These are phyloP conservation scores for Penicillium salamii DNA, from an alignment of 495 filamentous ascomycete species.

Conservation along the genomic window DNA sequence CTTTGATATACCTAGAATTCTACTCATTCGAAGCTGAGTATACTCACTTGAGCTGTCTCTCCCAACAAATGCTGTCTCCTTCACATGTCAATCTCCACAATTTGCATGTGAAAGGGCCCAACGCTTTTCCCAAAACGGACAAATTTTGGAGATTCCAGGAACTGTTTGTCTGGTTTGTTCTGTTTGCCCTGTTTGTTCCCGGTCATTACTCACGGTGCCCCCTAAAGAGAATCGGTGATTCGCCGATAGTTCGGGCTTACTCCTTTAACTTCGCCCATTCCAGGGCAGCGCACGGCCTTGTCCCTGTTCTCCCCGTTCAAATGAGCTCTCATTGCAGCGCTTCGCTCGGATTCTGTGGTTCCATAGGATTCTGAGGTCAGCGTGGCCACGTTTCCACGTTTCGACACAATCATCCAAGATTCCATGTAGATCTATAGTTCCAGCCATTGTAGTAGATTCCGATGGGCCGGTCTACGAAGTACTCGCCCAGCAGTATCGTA, in stretches of 20 bases:
- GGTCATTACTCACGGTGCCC: not conserved
- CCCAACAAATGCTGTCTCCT: not conserved
- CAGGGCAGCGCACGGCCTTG: not conserved
- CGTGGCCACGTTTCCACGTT: no score
- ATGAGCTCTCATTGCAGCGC: no score
- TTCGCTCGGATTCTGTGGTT: no score
- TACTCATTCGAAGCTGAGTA: no score
- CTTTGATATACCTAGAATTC: no score
- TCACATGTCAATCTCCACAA: conserved; percentile 4
- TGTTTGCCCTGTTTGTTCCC: not conserved
- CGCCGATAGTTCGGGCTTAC: not conserved
- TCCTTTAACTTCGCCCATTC: not conserved
- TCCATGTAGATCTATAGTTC: no score
- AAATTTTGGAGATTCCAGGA: not conserved
- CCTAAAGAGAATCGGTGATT: not conserved
- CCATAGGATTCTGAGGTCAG: no score
- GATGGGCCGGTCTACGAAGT: no score
- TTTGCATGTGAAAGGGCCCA: conserved; percentile 2
- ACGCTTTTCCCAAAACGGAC: conserved; percentile 1
- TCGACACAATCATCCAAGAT: no score
- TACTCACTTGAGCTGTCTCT: no score
- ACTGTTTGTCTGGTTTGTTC: not conserved
- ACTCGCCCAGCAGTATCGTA: no score
- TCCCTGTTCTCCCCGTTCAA: not conserved
- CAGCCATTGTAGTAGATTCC: no score